Evolutionary conservation across 2,329 filamentous ascomycete genomes (phyloP), one percentile per base, ranked within the genome.

Genomic region (Zalaria sp.): DNA sequence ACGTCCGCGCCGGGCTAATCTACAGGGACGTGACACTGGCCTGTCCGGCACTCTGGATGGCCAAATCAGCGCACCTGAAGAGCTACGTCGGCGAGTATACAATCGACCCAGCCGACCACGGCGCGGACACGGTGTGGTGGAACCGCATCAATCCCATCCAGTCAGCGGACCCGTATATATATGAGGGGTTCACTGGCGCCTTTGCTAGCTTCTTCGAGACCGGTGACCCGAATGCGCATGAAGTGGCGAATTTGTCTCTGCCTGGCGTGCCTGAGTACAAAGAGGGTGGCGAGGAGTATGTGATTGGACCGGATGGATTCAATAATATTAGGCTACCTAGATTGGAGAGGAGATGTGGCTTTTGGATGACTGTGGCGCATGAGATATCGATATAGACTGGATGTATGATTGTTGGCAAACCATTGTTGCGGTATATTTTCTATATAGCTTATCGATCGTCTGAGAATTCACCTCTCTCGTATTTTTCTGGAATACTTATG

Each of bases 191-290:
- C 46, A 56, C 68, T 1, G 75, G 77, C 4, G 73, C 75, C 0
- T 69, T 79, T 51, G 74, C 71, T 0, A 73, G 69, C 25, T 79
- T 78, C 54, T 70, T 79, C 44, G 65, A 72, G 53, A 75, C 71
- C 0, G 73, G 72, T 0, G 66, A 77, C 53, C 73, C 75, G 0
- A 77, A 79, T 49, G 57, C 63, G 8, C 62, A 72, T 43, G 78
- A 77, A 44, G 46, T 77, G 31, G 76, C 72, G 0, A 60, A 64
- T 41, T 44, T 44, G 2, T 60, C 57, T 27, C 52, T 65, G 37
- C 55, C 57, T 10, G 67, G 60, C 1, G 66, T 77, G 5, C 73
- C 74, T 2, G 46, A 53, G 6, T 47, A 71, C 5, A 51, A 54
- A 11, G 51, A 38, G 8, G 56, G 57, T 0, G 62, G 60, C 0